phyloP scores from a whole-genome alignment of 495 filamentous ascomycete genomes.

The Xylaria intraflava region DNA sequence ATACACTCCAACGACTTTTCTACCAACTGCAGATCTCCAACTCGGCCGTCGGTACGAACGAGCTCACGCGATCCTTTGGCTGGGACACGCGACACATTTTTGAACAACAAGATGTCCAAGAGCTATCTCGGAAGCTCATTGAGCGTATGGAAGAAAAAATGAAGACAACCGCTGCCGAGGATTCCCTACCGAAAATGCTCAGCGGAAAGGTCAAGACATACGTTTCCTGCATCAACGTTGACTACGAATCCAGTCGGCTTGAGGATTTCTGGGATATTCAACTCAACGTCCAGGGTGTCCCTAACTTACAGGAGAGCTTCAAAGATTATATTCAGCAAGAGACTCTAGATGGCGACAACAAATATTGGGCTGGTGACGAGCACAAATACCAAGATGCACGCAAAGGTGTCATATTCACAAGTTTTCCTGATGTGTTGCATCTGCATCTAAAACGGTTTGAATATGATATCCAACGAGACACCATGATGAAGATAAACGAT shows the following conservation, averaged over 20 bases:
- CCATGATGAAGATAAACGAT: slow-evolving; percentile 99
- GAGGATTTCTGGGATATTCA: slow-evolving; percentile 99
- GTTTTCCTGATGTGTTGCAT: slow-evolving; percentile 91
- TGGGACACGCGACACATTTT: slow-evolving; percentile 98
- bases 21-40: slow-evolving; percentile 84
- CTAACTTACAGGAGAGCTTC: slow-evolving; percentile 89
- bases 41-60: slow-evolving; percentile 75
- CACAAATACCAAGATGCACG: slow-evolving; percentile 92
- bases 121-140: slow-evolving; percentile 93
- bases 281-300: slow-evolving; percentile 90
- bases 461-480: slow-evolving; percentile 90
- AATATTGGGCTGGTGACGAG: slow-evolving; percentile 84
- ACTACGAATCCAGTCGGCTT: slow-evolving; percentile 86
- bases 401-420: slow-evolving; percentile 95
- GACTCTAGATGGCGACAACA: slow-evolving; percentile 95
- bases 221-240: slow-evolving; percentile 96
- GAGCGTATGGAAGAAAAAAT: slow-evolving; percentile 93
- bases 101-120: slow-evolving; percentile 98
- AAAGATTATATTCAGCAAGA: slow-evolving; percentile 94
- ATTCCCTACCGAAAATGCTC: slow-evolving; percentile 81
- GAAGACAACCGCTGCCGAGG: slow-evolving; percentile 96
- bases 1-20: slow-evolving; percentile 88
- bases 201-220: slow-evolving; percentile 97
- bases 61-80: slow-evolving; percentile 92
- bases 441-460: slow-evolving; percentile 97